These are phyloP conservation scores for Graphiopsis chlorocephala DNA, from an alignment of 2,329 filamentous ascomycete genomes.

Conservation along the genomic window DNA sequence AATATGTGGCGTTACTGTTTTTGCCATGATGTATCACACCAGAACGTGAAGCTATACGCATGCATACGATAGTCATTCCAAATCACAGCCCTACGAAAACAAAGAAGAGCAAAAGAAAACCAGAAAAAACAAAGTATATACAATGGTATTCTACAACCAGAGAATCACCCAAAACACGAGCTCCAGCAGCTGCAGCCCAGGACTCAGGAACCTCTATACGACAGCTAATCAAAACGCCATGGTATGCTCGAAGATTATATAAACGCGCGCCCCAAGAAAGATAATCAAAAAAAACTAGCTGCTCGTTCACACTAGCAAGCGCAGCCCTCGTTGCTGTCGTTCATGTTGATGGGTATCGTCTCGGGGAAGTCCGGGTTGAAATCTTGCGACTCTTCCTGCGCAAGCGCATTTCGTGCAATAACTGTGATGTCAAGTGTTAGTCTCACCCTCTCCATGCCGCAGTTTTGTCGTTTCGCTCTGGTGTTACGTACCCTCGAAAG, in stretches of 20 bases:
- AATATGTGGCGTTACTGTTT: neutral
- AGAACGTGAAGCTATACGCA: neutral
- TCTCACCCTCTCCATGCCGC: neutral
- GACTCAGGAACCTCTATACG: constrained; percentile 4
- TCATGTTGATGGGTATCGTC: constrained; percentile 96
- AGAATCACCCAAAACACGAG: neutral
- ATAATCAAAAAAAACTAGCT: neutral
- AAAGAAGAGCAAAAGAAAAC: neutral
- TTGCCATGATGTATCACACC: neutral
- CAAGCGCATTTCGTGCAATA: constrained; percentile 90
- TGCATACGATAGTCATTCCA: neutral
- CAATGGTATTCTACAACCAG: constrained; percentile 14
- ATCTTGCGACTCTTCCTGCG: constrained; percentile 96
- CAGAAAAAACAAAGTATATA: constrained; percentile 8
- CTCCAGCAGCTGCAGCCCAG: neutral
- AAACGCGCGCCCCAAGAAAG: neutral
- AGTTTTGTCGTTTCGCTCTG: neutral
- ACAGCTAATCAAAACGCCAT: constrained; percentile 8
- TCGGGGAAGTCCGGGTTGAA: constrained; percentile 97
- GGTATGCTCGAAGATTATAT: constrained; percentile 3
- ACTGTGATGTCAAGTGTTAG: constrained; percentile 53
- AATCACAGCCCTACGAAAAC: neutral
- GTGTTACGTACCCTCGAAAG: constrained; percentile 58
- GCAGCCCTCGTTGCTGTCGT: constrained; percentile 89
- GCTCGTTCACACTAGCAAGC: constrained; percentile 65